Evolutionary conservation across 768 basidiomycete genomes (phyloP).

Genomic region (Leccinum olivaceopallidum): DNA sequence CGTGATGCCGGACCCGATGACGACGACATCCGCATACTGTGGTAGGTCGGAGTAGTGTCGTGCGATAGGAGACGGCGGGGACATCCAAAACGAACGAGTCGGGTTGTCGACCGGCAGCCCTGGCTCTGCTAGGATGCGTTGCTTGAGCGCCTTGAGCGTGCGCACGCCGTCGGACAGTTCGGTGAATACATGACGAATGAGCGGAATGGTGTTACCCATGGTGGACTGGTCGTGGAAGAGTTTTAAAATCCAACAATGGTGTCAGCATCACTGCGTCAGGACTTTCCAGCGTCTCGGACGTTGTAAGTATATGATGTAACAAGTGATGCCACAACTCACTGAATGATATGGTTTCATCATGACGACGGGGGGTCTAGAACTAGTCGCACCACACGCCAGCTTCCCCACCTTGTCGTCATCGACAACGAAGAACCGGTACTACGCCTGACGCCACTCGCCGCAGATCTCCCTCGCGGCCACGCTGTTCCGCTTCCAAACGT

Average conservation of each 20-base stretch:
- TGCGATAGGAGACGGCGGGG: constrained; percentile 51
- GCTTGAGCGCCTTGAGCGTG: constrained; percentile 29
- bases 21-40: constrained; percentile 58
- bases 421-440: too few species aligned
- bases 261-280: too few species aligned
- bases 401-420: too few species aligned
- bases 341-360: too few species aligned
- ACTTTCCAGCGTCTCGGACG: too few species aligned
- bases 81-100: constrained; percentile 63
- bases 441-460: too few species aligned
- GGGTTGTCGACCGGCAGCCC: constrained; percentile 61
- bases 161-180: constrained; percentile 23
- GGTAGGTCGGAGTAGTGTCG: constrained; percentile 33
- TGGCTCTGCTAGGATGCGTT: constrained; percentile 43
- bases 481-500: too few species aligned
- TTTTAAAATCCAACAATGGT: background rate
- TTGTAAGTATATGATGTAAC: too few species aligned
- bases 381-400: too few species aligned
- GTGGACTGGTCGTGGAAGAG: background rate
- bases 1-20: constrained; percentile 80
- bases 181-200: constrained; percentile 17
- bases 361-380: too few species aligned
- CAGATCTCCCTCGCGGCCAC: too few species aligned
- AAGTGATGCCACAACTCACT: too few species aligned
- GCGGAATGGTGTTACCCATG: constrained; percentile 33